Conservation (phyloP, 108 stramenopile genomes). For the Fragilaria crotonensis region DNA sequence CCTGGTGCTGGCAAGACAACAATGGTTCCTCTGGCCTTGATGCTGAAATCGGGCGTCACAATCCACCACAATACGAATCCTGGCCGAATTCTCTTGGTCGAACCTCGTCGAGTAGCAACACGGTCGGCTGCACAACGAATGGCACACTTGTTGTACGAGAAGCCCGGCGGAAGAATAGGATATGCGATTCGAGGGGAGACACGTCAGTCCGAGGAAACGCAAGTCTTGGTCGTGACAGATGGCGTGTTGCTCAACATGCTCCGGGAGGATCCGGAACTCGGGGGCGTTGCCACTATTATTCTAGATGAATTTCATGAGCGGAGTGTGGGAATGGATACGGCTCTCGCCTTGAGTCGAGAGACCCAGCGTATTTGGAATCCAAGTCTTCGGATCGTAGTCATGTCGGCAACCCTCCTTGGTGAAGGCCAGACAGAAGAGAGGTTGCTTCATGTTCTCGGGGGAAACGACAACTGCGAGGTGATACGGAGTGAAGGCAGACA, state of each 20-base stretch:
- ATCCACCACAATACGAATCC: neutral
- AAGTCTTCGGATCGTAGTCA: slow-evolving; percentile 43
- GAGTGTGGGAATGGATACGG: slow-evolving; percentile 53
- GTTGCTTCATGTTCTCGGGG: slow-evolving; percentile 33
- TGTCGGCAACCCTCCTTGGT: slow-evolving; percentile 61
- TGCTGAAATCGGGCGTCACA: neutral
- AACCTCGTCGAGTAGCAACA: slow-evolving; percentile 54
- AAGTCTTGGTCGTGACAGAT: slow-evolving; percentile 50
- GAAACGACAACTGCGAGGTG: slow-evolving; percentile 28
- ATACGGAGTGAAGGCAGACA: slow-evolving; percentile 45
- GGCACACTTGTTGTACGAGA: slow-evolving; percentile 30
- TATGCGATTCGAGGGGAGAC: slow-evolving; percentile 55
- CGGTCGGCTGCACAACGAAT: slow-evolving; percentile 60
- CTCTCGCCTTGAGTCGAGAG: slow-evolving; percentile 50
- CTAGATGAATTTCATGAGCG: slow-evolving; percentile 75
- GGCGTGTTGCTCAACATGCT: slow-evolving; percentile 45
- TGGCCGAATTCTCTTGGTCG: slow-evolving; percentile 32
- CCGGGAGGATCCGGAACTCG: slow-evolving; percentile 44
- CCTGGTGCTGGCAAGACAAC: slow-evolving; percentile 74
- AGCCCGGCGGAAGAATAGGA: slow-evolving; percentile 34
- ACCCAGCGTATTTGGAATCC: slow-evolving; percentile 27
- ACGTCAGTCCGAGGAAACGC: slow-evolving; percentile 15
- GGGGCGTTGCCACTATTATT: slow-evolving; percentile 27
- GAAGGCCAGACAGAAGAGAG: slow-evolving; percentile 21
- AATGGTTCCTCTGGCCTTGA: slow-evolving; percentile 34